Conservation (phyloP, 805 yeast species). For the Gaillardinia entomophila region DNA sequence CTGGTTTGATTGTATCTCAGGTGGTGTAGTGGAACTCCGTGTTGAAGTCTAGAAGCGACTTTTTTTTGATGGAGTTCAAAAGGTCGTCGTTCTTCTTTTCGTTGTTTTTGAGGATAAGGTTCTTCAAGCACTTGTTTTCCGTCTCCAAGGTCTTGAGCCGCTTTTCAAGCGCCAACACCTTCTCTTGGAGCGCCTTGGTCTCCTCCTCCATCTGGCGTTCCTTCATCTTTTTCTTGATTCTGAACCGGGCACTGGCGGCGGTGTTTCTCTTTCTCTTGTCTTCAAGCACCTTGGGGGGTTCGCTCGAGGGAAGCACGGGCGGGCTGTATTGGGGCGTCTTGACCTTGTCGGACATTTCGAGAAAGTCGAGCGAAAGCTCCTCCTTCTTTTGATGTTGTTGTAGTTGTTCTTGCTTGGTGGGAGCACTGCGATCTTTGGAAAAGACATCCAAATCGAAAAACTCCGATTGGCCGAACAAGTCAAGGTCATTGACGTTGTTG, state of each 20-base stretch:
- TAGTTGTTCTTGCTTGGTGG: slow-evolving; percentile 4
- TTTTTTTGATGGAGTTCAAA: slow-evolving; percentile 21
- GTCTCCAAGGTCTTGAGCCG: slow-evolving; percentile 80
- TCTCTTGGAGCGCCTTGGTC: slow-evolving; percentile 65
- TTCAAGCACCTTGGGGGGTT: slow-evolving; percentile 31
- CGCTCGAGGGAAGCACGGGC: neutral
- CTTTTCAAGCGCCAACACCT: slow-evolving; percentile 59
- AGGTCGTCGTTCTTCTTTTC: slow-evolving; percentile 23
- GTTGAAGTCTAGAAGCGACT: slow-evolving; percentile 14
- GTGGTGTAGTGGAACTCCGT: slow-evolving; percentile 7
- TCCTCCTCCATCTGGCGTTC: slow-evolving; percentile 86
- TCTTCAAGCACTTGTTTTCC: slow-evolving; percentile 85
- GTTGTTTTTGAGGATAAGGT: slow-evolving; percentile 73
- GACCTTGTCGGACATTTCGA: slow-evolving; percentile 2
- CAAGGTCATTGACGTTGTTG: slow-evolving; percentile 27
- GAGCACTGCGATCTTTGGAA: slow-evolving; percentile 12
- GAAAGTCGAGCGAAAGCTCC: slow-evolving; percentile 4
- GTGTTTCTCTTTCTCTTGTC: slow-evolving; percentile 86
- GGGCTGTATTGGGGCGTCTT: neutral
- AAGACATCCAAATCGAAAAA: slow-evolving; percentile 35
- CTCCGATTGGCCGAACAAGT: slow-evolving; percentile 33
- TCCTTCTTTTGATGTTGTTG: slow-evolving; percentile 1
- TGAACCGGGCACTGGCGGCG: slow-evolving; percentile 90
- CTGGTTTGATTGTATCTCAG: slow-evolving; percentile 18
- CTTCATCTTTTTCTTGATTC: slow-evolving; percentile 85